Evolutionary conservation across 2,329 filamentous ascomycete species (phyloP).

Genomic region (Alternaria sp.): DNA sequence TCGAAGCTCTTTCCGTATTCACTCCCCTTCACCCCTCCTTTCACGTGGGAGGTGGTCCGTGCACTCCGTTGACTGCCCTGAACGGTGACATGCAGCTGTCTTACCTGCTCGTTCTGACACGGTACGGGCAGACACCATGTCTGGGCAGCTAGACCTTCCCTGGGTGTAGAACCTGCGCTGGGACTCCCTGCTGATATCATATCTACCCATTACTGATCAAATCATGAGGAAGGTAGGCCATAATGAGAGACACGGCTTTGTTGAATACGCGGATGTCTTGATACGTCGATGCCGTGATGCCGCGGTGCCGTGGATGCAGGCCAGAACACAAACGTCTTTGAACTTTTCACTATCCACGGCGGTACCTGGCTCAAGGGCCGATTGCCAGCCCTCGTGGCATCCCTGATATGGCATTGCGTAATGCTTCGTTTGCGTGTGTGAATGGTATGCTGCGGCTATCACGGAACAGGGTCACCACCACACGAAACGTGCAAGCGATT

Average conservation of each 20-base stretch:
- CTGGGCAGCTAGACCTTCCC: constrained; percentile 2
- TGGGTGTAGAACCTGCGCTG: neutral
- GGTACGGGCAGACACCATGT: neutral
- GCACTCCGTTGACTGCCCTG: neutral
- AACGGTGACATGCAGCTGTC: neutral
- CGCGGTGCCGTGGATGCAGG: neutral
- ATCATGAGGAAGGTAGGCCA: neutral
- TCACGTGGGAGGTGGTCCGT: constrained; percentile 10
- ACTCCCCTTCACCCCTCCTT: constrained; percentile 1
- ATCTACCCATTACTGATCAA: neutral
- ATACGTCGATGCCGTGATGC: neutral
- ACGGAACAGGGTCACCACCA: constrained; percentile 2
- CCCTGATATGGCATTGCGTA: neutral
- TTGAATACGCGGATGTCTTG: neutral
- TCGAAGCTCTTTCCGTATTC: neutral
- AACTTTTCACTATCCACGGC: neutral
- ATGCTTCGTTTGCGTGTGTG: constrained; percentile 2
- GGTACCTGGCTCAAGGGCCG: neutral
- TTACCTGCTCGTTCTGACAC: neutral
- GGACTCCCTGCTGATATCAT: neutral
- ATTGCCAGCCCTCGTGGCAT: constrained; percentile 1
- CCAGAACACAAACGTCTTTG: neutral
- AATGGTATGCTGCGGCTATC: constrained; percentile 6
- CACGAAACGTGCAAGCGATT: neutral
- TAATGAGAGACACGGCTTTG: neutral